Evolutionary conservation across 2,329 filamentous ascomycete species (phyloP).

Genomic region (Trichoderma atrobrunneum): DNA sequence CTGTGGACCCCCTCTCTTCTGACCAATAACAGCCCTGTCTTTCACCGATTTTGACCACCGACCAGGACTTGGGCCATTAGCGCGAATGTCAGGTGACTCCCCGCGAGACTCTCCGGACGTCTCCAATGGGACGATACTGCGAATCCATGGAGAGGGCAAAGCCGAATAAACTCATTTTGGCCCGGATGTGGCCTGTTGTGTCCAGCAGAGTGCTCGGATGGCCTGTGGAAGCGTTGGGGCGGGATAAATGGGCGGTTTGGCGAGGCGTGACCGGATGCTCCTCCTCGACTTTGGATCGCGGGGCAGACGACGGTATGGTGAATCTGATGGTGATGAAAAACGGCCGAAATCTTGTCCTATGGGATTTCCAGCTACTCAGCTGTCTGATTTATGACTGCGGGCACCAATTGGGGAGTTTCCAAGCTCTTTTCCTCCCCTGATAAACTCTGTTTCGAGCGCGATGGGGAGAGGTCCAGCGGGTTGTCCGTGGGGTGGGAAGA

Average conservation of each 20-base stretch:
- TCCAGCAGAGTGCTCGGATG: background rate
- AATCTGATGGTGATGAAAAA: background rate
- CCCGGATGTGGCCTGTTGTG: background rate
- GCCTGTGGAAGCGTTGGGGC: background rate
- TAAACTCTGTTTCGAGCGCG: background rate
- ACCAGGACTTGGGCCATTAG: conserved; percentile 5
- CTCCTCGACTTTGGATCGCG: conserved; percentile 1
- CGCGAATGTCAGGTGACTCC: conserved; percentile 26
- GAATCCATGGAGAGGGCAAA: conserved; percentile 17
- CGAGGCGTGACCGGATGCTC: background rate
- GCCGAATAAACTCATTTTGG: conserved; percentile 14
- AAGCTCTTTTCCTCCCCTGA: background rate
- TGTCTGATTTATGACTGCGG: background rate
- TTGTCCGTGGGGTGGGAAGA: background rate
- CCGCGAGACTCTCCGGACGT: conserved; percentile 19
- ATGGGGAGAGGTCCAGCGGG: background rate
- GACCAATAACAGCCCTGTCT: conserved; percentile 32
- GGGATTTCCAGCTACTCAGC: background rate
- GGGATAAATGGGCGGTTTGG: background rate
- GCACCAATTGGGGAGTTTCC: background rate
- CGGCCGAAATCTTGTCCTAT: background rate
- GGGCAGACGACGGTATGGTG: background rate
- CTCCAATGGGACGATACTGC: background rate
- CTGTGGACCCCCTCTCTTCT: conserved; percentile 21
- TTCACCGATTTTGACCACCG: conserved; percentile 32